These are phyloP conservation scores for Ophiostoma sp. DNA, from an alignment of 2,329 filamentous ascomycete species.

Conservation along the genomic window DNA sequence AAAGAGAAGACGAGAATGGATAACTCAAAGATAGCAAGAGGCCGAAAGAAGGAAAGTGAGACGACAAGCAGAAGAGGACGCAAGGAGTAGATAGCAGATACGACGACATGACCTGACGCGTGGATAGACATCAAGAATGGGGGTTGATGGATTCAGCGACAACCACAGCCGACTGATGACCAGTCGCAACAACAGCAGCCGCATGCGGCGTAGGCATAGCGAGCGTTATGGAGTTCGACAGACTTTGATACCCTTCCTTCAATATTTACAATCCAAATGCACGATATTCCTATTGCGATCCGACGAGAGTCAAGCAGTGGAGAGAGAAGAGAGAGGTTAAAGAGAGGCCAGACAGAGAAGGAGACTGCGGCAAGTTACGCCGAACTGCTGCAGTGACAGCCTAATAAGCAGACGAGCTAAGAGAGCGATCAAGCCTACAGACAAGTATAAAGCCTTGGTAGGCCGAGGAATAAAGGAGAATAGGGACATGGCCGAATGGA, in stretches of 20 bases:
- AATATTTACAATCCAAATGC: not conserved
- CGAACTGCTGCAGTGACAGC: too few species aligned
- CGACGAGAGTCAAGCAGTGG: too few species aligned
- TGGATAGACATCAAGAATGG: not conserved
- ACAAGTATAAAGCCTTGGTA: not conserved
- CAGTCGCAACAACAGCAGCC: not conserved
- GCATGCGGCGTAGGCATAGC: not conserved
- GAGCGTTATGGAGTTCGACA: not conserved
- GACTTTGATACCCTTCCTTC: constrained; percentile 4
- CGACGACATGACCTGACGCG: not conserved
- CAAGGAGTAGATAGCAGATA: not conserved
- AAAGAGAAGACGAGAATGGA: too few species aligned
- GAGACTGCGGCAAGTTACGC: too few species aligned
- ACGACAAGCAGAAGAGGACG: not conserved
- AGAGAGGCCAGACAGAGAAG: too few species aligned
- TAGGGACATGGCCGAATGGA: not conserved
- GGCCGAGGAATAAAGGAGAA: not conserved
- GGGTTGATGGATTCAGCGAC: not conserved
- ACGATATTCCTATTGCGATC: too few species aligned
- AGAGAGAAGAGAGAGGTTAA: too few species aligned
- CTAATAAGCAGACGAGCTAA: too few species aligned
- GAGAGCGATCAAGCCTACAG: not conserved
- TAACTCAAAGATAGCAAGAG: not conserved
- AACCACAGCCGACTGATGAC: not conserved
- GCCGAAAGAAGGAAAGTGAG: not conserved